These are phyloP conservation scores for Eucalyptus leucophloia DNA, from an alignment of 345 rosid genomes.

Conservation along the genomic window DNA sequence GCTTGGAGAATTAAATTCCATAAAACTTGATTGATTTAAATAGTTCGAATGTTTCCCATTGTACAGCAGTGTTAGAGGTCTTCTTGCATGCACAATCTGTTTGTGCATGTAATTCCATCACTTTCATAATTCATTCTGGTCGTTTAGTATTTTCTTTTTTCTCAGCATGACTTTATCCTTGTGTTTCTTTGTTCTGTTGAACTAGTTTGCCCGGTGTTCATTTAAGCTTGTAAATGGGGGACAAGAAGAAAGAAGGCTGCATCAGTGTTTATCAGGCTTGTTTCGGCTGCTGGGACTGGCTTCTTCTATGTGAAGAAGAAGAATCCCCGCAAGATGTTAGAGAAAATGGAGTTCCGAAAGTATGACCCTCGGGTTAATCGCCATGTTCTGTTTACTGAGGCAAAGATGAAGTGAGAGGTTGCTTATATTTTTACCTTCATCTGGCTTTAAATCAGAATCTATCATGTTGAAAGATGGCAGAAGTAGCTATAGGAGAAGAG, in stretches of 20 bases:
- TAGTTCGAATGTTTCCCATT: neutral
- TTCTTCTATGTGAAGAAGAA: conserved; percentile 94
- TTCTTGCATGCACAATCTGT: neutral
- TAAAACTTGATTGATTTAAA: neutral
- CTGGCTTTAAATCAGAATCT: neutral
- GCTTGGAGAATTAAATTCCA: neutral
- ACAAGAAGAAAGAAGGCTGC: conserved; percentile 86
- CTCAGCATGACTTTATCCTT: neutral
- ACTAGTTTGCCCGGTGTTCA: neutral
- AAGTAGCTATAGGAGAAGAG: neutral
- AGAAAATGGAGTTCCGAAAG: conserved; percentile 91
- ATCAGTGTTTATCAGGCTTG: conserved; percentile 70
- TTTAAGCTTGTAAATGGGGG: conserved; percentile 48
- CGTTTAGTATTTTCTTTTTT: neutral
- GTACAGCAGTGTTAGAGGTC: neutral
- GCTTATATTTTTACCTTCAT: neutral
- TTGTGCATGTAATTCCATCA: neutral
- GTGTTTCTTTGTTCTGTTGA: neutral
- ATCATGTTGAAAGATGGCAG: neutral
- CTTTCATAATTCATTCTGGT: neutral
- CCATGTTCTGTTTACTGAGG: conserved; percentile 84
- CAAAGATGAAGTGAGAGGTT: conserved; percentile 67
- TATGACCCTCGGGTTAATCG: conserved; percentile 92
- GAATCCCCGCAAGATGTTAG: conserved; percentile 60
- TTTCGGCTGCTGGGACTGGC: conserved; percentile 95